Evolutionary conservation across 2,329 filamentous ascomycete species (phyloP).

Genomic region (Penicillium aurantiogriseum): DNA sequence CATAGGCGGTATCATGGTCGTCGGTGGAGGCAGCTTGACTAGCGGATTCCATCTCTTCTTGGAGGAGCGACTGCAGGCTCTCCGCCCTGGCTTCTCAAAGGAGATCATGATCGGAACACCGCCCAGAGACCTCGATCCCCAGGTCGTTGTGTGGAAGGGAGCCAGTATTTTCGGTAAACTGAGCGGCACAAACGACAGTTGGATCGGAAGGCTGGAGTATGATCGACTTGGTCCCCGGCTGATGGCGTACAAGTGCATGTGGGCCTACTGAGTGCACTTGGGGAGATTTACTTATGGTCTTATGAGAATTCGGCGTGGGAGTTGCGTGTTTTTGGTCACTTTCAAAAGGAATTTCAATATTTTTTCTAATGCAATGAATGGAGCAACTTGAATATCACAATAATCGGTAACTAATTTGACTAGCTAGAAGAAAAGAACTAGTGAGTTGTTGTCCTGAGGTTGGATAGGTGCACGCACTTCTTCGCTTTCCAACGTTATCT

Average conservation of each 20-base stretch:
- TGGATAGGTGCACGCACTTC: not conserved
- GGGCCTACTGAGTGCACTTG: constrained; percentile 50
- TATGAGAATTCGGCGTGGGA: constrained; percentile 24
- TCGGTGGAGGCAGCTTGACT: constrained; percentile 80
- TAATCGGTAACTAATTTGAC: not conserved
- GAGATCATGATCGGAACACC: constrained; percentile 65
- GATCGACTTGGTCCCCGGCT: constrained; percentile 79
- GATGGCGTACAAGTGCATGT: constrained; percentile 77
- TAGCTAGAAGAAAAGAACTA: not conserved
- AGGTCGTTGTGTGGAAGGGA: constrained; percentile 98
- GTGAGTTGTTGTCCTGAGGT: not conserved
- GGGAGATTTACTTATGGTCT: constrained; percentile 8
- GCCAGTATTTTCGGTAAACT: constrained; percentile 94
- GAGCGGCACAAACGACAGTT: constrained; percentile 83
- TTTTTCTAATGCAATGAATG: constrained; percentile 5
- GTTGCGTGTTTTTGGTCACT: constrained; percentile 5
- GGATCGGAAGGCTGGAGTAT: constrained; percentile 86
- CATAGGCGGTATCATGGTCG: constrained; percentile 83
- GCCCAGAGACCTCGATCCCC: constrained; percentile 92
- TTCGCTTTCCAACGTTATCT: too few relatives aligned
- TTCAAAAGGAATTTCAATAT: constrained; percentile 1
- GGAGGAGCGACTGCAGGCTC: constrained; percentile 74
- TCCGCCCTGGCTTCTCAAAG: constrained; percentile 62
- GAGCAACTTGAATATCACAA: not conserved
- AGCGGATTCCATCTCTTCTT: constrained; percentile 77